Percentiles rank a stretch among this genome's conserved stretches.
phyloP scores from a whole-genome alignment of 2,329 filamentous ascomycete genomes.

The Chaetomiaceae sp. region DNA sequence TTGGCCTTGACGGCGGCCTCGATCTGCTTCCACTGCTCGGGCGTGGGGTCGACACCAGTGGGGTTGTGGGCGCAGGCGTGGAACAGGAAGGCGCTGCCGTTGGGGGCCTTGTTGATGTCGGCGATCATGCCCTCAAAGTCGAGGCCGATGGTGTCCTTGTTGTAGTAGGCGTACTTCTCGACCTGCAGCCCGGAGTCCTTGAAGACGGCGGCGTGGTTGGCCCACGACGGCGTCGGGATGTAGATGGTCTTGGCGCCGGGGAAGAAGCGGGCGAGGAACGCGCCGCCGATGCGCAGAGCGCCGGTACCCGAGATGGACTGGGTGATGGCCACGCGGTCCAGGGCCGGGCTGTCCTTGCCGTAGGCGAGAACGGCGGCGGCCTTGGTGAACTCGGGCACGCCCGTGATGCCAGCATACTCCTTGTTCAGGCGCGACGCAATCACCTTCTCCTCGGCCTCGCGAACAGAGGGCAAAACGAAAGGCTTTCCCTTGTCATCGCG shows the following conservation, averaged over 20 bases:
- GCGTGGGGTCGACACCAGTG: conserved; percentile 89
- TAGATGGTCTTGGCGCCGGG: conserved; percentile 92
- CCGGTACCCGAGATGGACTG: conserved; percentile 98
- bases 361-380: conserved; percentile 89
- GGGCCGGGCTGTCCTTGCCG: conserved; percentile 69
- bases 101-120: conserved; percentile 84
- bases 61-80: conserved; percentile 98
- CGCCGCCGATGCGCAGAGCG: conserved; percentile 88
- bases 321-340: conserved; percentile 81
- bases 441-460: conserved; percentile 81
- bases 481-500: conserved; percentile 97
- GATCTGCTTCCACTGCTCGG: conserved; percentile 90
- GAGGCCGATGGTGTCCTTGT: conserved; percentile 96
- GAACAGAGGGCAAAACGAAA: conserved; percentile 92
- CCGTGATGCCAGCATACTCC: conserved; percentile 97
- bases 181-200: conserved; percentile 86
- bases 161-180: conserved; percentile 96
- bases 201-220: conserved; percentile 97
- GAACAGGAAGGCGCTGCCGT: conserved; percentile 83
- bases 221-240: conserved; percentile 94
- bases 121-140: conserved; percentile 92
- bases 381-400: conserved; percentile 88
- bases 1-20: conserved; percentile 79
- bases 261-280: conserved; percentile 89
- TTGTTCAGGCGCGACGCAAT: conserved; percentile 78